A percentile compares a stretch with the other conserved stretches of the same genome.
Conservation (phyloP, 176 grass and related monocot species). For the Avena sativa region DNA sequence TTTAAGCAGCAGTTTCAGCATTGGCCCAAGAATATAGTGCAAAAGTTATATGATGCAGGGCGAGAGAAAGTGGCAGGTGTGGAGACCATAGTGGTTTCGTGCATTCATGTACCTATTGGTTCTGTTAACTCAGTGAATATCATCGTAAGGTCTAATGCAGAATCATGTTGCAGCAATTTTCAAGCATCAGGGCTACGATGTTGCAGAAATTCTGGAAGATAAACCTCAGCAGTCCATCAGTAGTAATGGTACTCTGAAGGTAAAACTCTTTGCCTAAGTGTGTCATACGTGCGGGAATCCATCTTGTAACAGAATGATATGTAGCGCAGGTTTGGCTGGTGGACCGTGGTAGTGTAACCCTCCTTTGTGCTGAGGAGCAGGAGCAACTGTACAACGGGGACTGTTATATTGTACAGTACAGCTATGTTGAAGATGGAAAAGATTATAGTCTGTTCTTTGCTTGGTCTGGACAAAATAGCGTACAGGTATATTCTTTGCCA, state of each 20-base stretch:
- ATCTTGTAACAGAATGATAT: slow-evolving; percentile 36
- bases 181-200: slow-evolving; percentile 79
- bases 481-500: slow-evolving; percentile 51
- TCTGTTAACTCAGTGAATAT: not conserved
- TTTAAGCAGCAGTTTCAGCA: slow-evolving; percentile 75
- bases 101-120: not conserved
- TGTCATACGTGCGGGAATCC: not conserved
- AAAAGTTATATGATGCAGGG: slow-evolving; percentile 73
- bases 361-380: slow-evolving; percentile 68
- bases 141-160: slow-evolving; percentile 33
- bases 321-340: slow-evolving; percentile 70
- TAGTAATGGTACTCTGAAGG: slow-evolving; percentile 69
- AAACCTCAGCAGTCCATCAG: slow-evolving; percentile 52
- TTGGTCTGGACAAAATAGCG: slow-evolving; percentile 69
- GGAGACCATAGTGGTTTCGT: slow-evolving; percentile 1
- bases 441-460: slow-evolving; percentile 63
- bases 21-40: slow-evolving; percentile 66
- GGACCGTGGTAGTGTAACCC: slow-evolving; percentile 44
- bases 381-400: slow-evolving; percentile 63
- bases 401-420: slow-evolving; percentile 70
- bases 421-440: slow-evolving; percentile 58
- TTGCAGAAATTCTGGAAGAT: slow-evolving; percentile 74
- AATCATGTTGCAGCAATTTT: slow-evolving; percentile 69
- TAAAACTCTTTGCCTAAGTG: slow-evolving; percentile 41
- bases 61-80: slow-evolving; percentile 88